A percentile compares a stretch with the other conserved stretches of the same genome.
Conservation (phyloP, 2,329 filamentous ascomycete genomes). For the Aspergillus costaricaensis region DNA sequence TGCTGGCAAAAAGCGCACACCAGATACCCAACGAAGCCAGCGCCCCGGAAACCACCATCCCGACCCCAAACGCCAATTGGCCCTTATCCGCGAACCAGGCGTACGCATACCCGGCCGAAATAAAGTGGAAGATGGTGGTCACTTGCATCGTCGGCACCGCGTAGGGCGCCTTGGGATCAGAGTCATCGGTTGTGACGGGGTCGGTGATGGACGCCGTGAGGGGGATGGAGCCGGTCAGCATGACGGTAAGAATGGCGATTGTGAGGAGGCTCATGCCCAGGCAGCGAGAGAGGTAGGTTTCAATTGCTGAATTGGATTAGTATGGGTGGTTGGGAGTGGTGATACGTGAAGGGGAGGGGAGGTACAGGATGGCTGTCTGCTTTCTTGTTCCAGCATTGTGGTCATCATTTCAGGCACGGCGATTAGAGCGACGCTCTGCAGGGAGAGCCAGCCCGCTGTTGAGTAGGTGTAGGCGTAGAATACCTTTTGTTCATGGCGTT, state of each 20-base stretch:
- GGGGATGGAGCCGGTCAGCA: constrained; percentile 71
- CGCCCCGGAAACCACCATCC: constrained; percentile 57
- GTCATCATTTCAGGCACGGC: constrained; percentile 63
- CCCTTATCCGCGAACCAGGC: constrained; percentile 60
- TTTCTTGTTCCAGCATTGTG: constrained; percentile 59
- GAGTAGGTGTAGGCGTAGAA: constrained; percentile 50
- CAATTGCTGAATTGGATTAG: constrained; percentile 59
- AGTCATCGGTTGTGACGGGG: constrained; percentile 45
- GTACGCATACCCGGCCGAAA: constrained; percentile 68
- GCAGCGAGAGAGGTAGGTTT: constrained; percentile 72
- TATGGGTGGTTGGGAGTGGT: too few species aligned
- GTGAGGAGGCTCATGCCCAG: constrained; percentile 68
- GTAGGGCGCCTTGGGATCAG: constrained; percentile 59
- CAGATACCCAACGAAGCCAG: constrained; percentile 67
- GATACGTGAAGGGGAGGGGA: too few species aligned
- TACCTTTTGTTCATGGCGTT: constrained; percentile 32
- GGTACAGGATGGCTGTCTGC: constrained; percentile 46
- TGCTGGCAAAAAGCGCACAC: constrained; percentile 62
- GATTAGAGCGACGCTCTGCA: constrained; percentile 57
- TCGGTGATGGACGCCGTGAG: constrained; percentile 54
- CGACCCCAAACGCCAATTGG: constrained; percentile 62
- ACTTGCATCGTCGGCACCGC: constrained; percentile 67
- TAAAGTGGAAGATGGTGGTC: constrained; percentile 66
- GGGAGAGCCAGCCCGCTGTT: constrained; percentile 46
- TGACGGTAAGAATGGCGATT: constrained; percentile 63